Evolutionary conservation across 345 rosid species (phyloP).

Genomic region (Moringa oleifera): DNA sequence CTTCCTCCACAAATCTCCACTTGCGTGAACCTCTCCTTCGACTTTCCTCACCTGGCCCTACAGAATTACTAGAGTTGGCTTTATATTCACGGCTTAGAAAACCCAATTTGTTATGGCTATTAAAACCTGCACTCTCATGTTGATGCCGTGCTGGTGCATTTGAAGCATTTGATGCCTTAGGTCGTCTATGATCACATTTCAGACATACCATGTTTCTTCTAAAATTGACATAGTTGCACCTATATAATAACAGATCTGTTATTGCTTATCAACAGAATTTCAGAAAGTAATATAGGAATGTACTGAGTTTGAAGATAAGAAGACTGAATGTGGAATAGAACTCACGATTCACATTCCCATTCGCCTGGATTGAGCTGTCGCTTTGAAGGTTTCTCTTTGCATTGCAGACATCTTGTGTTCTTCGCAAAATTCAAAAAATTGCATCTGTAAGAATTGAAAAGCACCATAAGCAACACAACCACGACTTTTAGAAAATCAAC

Average conservation of each 20-base stretch:
- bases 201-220: slow-evolving; percentile 72
- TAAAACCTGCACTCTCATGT: slow-evolving; percentile 5
- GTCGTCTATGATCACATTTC: slow-evolving; percentile 78
- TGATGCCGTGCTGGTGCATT: slow-evolving; percentile 12
- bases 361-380: slow-evolving; percentile 87
- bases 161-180: slow-evolving; percentile 40
- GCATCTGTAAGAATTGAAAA: slow-evolving; percentile 46
- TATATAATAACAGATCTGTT: slow-evolving; percentile 6
- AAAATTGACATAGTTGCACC: slow-evolving; percentile 84
- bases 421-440: slow-evolving; percentile 76
- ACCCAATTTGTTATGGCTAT: not conserved
- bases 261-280: not conserved
- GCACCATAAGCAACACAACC: slow-evolving; percentile 14
- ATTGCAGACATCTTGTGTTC: slow-evolving; percentile 73
- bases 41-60: slow-evolving; percentile 7
- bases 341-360: slow-evolving; percentile 97
- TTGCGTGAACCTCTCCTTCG: slow-evolving; percentile 17
- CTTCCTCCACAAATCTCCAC: slow-evolving; percentile 56
- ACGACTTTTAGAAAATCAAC: slow-evolving; percentile 2
- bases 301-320: slow-evolving; percentile 2
- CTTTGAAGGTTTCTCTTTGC: slow-evolving; percentile 70
- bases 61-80: not conserved
- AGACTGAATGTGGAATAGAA: slow-evolving; percentile 8
- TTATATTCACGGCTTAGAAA: slow-evolving; percentile 1
- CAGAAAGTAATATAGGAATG: not conserved